Percentiles rank a stretch among this genome's conserved stretches.
Conservation (phyloP, 2,329 filamentous ascomycete species). For the Pseudogymnoascus sp. region DNA sequence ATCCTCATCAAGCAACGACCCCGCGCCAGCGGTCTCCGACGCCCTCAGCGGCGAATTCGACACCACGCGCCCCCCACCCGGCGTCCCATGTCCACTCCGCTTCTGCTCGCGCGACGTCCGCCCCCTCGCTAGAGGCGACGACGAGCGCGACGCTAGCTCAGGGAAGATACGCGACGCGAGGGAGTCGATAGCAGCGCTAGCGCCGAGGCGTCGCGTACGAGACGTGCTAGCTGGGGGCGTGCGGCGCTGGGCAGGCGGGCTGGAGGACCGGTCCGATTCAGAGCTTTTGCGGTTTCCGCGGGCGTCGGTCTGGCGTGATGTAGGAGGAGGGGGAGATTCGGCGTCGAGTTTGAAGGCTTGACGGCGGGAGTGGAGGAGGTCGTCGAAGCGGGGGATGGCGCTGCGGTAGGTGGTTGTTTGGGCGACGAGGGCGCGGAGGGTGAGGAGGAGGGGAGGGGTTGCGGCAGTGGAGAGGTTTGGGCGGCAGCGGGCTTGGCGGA, state of each 20-base stretch:
- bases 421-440: constrained; percentile 52
- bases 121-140: constrained; percentile 18
- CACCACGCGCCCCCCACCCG: background rate
- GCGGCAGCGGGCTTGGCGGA: constrained; percentile 44
- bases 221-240: background rate
- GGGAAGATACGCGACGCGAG: constrained; percentile 56
- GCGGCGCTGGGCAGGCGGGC: background rate
- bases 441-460: constrained; percentile 45
- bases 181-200: constrained; percentile 41
- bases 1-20: background rate
- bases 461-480: constrained; percentile 44
- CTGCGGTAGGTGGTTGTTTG: constrained; percentile 55
- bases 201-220: background rate
- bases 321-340: constrained; percentile 31
- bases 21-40: background rate
- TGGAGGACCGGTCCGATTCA: constrained; percentile 29
- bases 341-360: constrained; percentile 57
- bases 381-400: constrained; percentile 63
- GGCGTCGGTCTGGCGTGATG: constrained; percentile 22
- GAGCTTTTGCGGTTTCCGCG: constrained; percentile 34
- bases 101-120: constrained; percentile 6
- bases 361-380: constrained; percentile 57
- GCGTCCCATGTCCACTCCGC: background rate
- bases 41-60: background rate
- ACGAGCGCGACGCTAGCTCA: constrained; percentile 33